Base-by-base conservation (phyloP, 495 filamentous ascomycete genomes). In the Penicillium angulare region DNA sequence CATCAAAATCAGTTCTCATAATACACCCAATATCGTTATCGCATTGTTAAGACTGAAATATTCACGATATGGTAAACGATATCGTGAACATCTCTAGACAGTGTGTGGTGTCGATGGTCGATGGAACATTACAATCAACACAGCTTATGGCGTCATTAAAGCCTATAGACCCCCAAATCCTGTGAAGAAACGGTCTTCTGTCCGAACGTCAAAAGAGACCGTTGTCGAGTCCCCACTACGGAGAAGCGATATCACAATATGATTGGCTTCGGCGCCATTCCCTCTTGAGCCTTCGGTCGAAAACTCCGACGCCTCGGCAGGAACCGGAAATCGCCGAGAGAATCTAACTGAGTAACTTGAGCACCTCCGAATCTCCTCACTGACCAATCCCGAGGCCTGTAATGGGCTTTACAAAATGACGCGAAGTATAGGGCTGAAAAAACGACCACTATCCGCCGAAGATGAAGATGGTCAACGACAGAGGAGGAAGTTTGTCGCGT, bases 401-500 rank as follows among this genome's bases (percentile, higher is more conserved):
- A 47, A 48, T 48, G 45, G 38, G 8, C 45, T 5, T 53, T 16
- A 48, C 23, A 51, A 23, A 22, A 65, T 65, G 62, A n/a, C 53
- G 16, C 50, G 54, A 44, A 35, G 35, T 16, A 35, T 29, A 47
- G 48, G 50, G 47, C 43, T 58, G 47, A 63, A 60, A 50, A 41
- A 55, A 32, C 36, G 43, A 27, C 46, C 49, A 3, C 27, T 36
- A 2, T 52, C 46, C 10, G 34, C 46, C 21, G 58, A 59, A 1
- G 31, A 56, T 5, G 50, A 56, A 9, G 47, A 52, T 35, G 39
- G 39, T 10, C 50, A 42, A 7, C 55, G 53, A 2, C 67, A 73
- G 35, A 60, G 59, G 50, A 64, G 64, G 50, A 74, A 74, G 46
- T 68, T 69, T 35, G 61, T 69, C 27, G 71, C 71, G 71, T 74